phyloP scores from a whole-genome alignment of 202 grass and related monocot genomes.

The Elaeis oleifera region DNA sequence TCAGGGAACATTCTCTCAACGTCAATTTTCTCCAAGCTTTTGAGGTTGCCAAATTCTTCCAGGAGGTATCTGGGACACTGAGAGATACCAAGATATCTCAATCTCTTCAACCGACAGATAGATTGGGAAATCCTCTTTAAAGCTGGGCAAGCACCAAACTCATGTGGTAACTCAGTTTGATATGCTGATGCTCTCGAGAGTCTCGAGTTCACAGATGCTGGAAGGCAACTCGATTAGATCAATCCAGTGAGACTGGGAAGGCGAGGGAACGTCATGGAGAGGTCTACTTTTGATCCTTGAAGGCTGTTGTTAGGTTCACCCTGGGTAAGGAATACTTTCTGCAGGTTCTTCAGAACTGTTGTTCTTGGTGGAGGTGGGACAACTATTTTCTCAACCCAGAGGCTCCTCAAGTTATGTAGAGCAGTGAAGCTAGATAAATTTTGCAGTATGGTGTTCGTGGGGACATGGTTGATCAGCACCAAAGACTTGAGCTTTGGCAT shows the following conservation, averaged over 20 bases:
- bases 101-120: constrained; percentile 59
- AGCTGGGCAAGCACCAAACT: constrained; percentile 72
- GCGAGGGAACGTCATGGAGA: constrained; percentile 54
- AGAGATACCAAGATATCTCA: constrained; percentile 93
- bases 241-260: constrained; percentile 75
- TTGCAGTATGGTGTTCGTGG: constrained; percentile 34
- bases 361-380: constrained; percentile 68
- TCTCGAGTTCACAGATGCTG: constrained; percentile 57
- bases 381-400: constrained; percentile 88
- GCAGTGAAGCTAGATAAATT: constrained; percentile 55
- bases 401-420: constrained; percentile 56
- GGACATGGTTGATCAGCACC: constrained; percentile 74
- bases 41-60: constrained; percentile 84
- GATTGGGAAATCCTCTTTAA: constrained; percentile 56
- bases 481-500: constrained; percentile 92
- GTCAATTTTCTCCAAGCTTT: constrained; percentile 83
- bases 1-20: constrained; percentile 90
- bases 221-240: constrained; percentile 78
- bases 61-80: constrained; percentile 75
- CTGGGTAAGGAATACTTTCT: constrained; percentile 66
- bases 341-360: constrained; percentile 65
- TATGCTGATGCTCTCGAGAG: constrained; percentile 62
- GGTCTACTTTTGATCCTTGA: constrained; percentile 69
- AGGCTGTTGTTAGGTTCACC: constrained; percentile 59
- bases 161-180: constrained; percentile 78